A percentile compares a stretch with the other conserved stretches of the same genome.
Evolutionary conservation across 768 basidiomycete species (phyloP).

Genomic region (Inosperma sp.): DNA sequence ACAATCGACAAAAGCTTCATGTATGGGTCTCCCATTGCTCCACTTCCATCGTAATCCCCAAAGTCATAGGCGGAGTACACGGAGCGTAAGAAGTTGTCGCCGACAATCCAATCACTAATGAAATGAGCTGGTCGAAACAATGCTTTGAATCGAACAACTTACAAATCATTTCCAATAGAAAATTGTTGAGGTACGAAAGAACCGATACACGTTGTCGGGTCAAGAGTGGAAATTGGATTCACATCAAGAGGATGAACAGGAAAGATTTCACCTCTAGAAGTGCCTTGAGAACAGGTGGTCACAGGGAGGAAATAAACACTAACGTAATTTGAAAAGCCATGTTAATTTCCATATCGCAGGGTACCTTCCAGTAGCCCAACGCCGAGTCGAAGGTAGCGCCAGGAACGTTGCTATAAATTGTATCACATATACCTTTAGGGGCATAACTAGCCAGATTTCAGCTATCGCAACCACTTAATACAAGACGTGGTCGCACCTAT

Average conservation of each 20-base stretch:
- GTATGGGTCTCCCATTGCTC: constrained; percentile 70
- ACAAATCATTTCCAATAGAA: constrained; percentile 66
- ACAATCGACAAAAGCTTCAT: constrained; percentile 69
- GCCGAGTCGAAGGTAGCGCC: constrained; percentile 55
- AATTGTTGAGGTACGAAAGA: constrained; percentile 67
- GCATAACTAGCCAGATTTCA: constrained; percentile 52
- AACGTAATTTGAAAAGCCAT: constrained; percentile 77
- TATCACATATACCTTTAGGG: constrained; percentile 55
- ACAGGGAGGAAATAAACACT: constrained; percentile 19
- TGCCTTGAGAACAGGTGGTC: constrained; percentile 5
- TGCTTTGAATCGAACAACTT: constrained; percentile 22
- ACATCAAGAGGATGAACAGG: constrained; percentile 80
- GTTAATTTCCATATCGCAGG: constrained; percentile 70
- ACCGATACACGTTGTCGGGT: constrained; percentile 57
- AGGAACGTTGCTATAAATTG: constrained; percentile 63
- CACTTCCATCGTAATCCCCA: constrained; percentile 65
- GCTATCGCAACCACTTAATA: background rate
- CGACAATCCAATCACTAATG: constrained; percentile 75
- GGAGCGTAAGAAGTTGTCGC: constrained; percentile 79
- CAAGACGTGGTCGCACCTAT: constrained; percentile 48
- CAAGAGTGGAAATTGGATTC: constrained; percentile 42
- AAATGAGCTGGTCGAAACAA: constrained; percentile 4
- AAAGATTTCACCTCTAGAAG: constrained; percentile 59
- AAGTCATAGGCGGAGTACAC: constrained; percentile 82
- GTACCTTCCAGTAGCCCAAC: constrained; percentile 64